Conservation (phyloP, 306 rosid species). For the Vigna unguiculata region DNA sequence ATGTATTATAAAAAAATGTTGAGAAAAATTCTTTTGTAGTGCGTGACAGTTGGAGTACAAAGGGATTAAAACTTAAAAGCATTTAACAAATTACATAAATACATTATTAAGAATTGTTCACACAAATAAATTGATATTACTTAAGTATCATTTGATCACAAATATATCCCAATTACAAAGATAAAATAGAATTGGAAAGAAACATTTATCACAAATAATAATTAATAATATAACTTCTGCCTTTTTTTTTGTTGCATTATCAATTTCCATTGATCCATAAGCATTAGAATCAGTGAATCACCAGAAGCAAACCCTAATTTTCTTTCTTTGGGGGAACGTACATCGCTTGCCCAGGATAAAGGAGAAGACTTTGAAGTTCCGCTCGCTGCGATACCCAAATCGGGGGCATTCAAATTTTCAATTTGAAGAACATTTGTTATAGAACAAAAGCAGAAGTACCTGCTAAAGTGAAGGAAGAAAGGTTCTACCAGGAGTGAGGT, state of each 20-base stretch:
- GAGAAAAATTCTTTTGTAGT: too few species aligned
- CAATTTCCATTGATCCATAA: not conserved
- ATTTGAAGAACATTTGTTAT: not conserved
- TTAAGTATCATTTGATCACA: too few species aligned
- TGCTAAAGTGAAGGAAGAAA: not conserved
- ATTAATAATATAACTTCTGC: too few species aligned
- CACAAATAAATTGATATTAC: too few species aligned
- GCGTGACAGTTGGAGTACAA: too few species aligned
- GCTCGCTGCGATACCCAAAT: not conserved
- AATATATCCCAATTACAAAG: too few species aligned
- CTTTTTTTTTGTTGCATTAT: not conserved
- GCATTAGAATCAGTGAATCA: not conserved
- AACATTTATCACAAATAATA: not conserved
- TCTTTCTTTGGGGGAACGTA: conserved; percentile 4
- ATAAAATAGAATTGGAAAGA: too few species aligned
- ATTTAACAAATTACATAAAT: too few species aligned
- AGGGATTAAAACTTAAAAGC: too few species aligned
- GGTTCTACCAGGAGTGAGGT: conserved; percentile 7
- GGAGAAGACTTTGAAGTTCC: conserved; percentile 28
- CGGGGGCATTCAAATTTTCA: not conserved
- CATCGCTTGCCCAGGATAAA: not conserved
- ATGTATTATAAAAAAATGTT: too few species aligned
- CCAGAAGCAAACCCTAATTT: conserved; percentile 40
- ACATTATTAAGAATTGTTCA: too few species aligned
- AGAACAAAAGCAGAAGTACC: not conserved